Evolutionary conservation across 345 rosid genomes (phyloP).

Genomic region (Lepidium aucheri): DNA sequence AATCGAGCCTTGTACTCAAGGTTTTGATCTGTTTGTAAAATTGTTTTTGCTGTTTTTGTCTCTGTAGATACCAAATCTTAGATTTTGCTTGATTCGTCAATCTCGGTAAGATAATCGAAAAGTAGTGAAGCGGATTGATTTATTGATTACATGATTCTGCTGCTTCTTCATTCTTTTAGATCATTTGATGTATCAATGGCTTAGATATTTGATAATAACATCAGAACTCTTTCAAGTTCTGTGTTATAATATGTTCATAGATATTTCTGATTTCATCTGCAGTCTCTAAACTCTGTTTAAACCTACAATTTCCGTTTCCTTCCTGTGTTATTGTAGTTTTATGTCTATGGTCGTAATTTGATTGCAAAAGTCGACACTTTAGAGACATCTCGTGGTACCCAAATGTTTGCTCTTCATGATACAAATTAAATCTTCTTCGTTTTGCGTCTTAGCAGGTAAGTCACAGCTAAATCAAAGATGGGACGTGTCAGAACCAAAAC

Average conservation of each 20-base stretch:
- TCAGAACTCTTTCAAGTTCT: background rate
- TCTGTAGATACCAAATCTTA: background rate
- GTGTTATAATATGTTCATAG: background rate
- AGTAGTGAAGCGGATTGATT: background rate
- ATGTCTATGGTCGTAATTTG: background rate
- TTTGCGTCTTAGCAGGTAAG: constrained; percentile 8
- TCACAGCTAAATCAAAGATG: constrained; percentile 28
- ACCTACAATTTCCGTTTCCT: background rate
- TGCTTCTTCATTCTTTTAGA: background rate
- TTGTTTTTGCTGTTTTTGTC: background rate
- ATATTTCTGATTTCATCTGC: too few relatives aligned
- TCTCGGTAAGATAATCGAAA: background rate
- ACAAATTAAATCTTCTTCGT: background rate
- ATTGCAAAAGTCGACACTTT: background rate
- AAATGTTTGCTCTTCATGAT: background rate
- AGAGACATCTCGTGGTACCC: background rate
- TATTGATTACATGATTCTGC: background rate
- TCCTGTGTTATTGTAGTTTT: background rate
- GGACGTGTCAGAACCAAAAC: constrained; percentile 90
- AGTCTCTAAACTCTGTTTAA: too few relatives aligned
- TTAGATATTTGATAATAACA: background rate
- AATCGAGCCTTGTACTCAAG: background rate
- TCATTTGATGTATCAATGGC: background rate
- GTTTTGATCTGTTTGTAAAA: background rate
- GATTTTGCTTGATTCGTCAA: background rate